Percentiles rank a stretch among this genome's conserved stretches.
phyloP scores from a whole-genome alignment of 768 basidiomycete species.

The Pleurotus citrinopileatus region DNA sequence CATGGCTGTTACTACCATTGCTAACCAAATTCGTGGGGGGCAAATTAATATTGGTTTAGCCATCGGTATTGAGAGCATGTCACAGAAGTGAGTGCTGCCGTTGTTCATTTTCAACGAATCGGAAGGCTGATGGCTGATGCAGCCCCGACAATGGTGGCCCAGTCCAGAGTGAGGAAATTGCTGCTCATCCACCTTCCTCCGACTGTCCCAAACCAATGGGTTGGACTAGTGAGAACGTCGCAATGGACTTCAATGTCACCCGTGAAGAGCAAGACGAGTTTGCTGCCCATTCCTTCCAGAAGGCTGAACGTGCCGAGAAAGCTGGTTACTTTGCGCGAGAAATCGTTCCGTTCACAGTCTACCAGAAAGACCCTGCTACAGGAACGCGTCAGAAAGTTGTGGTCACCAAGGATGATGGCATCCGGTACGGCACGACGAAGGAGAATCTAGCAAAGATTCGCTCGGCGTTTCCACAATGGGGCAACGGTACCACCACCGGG shows the following conservation, averaged over 20 bases:
- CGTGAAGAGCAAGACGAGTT: slow-evolving; percentile 75
- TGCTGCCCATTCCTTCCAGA: slow-evolving; percentile 74
- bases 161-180: slow-evolving; percentile 58
- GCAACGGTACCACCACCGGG: slow-evolving; percentile 68
- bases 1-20: slow-evolving; percentile 77
- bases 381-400: slow-evolving; percentile 51
- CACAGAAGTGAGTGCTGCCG: slow-evolving; percentile 46
- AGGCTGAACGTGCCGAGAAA: slow-evolving; percentile 73
- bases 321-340: slow-evolving; percentile 63
- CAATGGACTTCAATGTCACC: slow-evolving; percentile 65
- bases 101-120: too few relatives aligned
- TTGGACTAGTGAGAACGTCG: slow-evolving; percentile 89
- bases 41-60: slow-evolving; percentile 81
- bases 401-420: slow-evolving; percentile 72
- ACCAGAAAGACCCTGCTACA: slow-evolving; percentile 52
- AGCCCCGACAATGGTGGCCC: slow-evolving; percentile 68
- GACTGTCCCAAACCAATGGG: slow-evolving; percentile 79
- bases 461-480: slow-evolving; percentile 84
- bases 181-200: slow-evolving; percentile 48
- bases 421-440: slow-evolving; percentile 71
- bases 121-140: slow-evolving; percentile 12
- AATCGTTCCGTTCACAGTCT: slow-evolving; percentile 75
- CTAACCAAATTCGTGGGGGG: slow-evolving; percentile 74
- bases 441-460: slow-evolving; percentile 61
- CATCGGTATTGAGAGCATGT: slow-evolving; percentile 88